phyloP scores from a whole-genome alignment of 2,329 filamentous ascomycete species.

The Sporothrix humicola region DNA sequence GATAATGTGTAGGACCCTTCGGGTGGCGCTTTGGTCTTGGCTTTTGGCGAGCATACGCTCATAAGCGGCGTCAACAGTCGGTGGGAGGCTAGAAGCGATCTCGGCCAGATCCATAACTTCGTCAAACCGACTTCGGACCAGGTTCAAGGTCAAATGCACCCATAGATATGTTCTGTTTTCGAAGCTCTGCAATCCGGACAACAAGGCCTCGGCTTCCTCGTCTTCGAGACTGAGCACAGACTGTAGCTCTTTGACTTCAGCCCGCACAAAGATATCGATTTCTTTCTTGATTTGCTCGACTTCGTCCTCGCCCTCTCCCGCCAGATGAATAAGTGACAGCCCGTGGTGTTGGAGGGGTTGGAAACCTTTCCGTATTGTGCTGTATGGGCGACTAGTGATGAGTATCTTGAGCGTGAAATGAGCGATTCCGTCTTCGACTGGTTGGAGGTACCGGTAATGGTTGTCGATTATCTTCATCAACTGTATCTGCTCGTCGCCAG shows the following conservation, averaged over 20 bases:
- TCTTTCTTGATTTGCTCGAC: slow-evolving; percentile 35
- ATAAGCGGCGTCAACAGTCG: slow-evolving; percentile 38
- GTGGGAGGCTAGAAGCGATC: slow-evolving; percentile 37
- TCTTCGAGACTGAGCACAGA: no score
- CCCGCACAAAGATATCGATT: slow-evolving; percentile 25
- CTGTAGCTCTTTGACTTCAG: slow-evolving; percentile 1
- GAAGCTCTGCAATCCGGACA: background rate
- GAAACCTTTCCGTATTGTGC: no score
- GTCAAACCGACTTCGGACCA: slow-evolving; percentile 41
- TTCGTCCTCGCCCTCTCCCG: slow-evolving; percentile 40
- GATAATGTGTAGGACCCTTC: slow-evolving; percentile 47
- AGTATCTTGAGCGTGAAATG: slow-evolving; percentile 36
- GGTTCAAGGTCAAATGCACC: slow-evolving; percentile 45
- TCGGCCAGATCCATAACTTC: no score
- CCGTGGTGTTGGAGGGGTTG: no score
- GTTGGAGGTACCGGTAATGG: no score
- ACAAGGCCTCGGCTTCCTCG: slow-evolving; percentile 34
- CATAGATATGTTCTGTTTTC: slow-evolving; percentile 48
- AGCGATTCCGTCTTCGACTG: no score
- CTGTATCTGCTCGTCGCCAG: background rate
- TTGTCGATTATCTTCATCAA: slow-evolving; percentile 9
- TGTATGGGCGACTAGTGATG: slow-evolving; percentile 46
- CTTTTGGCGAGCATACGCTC: slow-evolving; percentile 38
- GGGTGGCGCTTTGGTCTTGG: no score
- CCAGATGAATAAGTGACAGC: slow-evolving; percentile 41